Conservation (phyloP, 208 protist genomes). For the Acanthamoeba royreba region DNA sequence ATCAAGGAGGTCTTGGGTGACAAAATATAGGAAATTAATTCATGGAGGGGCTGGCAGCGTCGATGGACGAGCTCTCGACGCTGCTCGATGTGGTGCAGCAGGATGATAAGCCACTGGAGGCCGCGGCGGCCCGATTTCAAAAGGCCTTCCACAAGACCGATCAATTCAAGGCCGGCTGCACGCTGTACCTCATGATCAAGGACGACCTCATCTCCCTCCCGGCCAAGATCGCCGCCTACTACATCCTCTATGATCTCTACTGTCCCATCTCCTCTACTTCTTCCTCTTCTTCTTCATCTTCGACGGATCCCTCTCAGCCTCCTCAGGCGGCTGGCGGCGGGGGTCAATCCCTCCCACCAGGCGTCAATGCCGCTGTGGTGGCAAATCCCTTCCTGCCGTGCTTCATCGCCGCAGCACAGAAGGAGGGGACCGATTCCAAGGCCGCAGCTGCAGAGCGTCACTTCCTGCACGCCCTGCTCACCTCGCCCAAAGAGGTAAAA, state of each 20-base stretch:
- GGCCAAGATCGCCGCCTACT: conserved; percentile 5
- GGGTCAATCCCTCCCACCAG: too few relatives aligned
- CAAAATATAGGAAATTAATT: not conserved
- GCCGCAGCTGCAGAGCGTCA: not conserved
- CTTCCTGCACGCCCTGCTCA: not conserved
- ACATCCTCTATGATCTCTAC: conserved; percentile 34
- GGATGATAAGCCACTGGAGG: conserved; percentile 41
- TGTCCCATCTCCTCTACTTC: not conserved
- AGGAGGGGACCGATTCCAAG: not conserved
- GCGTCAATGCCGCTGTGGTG: too few relatives aligned
- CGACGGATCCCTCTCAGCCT: too few relatives aligned
- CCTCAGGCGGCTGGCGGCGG: too few relatives aligned
- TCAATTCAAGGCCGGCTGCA: conserved; percentile 15
- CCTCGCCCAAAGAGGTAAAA: conserved; percentile 30
- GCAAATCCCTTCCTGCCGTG: too few relatives aligned
- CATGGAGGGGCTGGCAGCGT: not conserved
- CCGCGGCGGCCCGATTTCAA: not conserved
- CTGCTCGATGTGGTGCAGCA: conserved; percentile 2
- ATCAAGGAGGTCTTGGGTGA: too few relatives aligned
- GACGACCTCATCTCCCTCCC: conserved; percentile 1
- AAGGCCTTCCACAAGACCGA: conserved; percentile 20
- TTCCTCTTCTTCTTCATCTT: too few relatives aligned
- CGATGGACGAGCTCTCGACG: conserved; percentile 42
- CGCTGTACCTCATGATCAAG: conserved; percentile 12
- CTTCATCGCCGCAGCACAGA: conserved; percentile 26